A percentile compares a stretch with the other conserved stretches of the same genome.
Evolutionary conservation across 495 filamentous ascomycete species (phyloP).

Genomic region (Xylaria castorea): DNA sequence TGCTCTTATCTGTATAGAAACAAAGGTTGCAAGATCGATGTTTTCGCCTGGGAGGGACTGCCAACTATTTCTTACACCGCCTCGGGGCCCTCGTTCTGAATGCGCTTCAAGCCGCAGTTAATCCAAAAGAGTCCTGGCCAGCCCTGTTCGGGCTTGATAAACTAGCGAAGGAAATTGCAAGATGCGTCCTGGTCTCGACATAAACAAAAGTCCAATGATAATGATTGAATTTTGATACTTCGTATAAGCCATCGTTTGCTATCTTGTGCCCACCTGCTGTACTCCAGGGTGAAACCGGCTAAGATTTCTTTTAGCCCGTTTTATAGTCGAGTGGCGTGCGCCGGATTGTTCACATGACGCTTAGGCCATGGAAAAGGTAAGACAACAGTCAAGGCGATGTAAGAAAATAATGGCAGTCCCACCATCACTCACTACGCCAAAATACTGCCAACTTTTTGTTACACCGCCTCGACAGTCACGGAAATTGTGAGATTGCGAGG

Average conservation of each 20-base stretch:
- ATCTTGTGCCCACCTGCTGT: neutral
- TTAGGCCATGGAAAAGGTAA: neutral
- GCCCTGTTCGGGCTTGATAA: neutral
- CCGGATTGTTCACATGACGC: neutral
- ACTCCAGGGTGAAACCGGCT: neutral
- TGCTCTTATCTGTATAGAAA: too few species aligned
- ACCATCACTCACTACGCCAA: too few species aligned
- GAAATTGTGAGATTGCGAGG: slow-evolving; percentile 4
- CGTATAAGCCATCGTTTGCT: neutral
- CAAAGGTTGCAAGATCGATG: too few species aligned
- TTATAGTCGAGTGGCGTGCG: neutral
- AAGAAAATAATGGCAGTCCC: too few species aligned
- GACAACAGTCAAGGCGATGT: neutral
- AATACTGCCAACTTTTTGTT: too few species aligned
- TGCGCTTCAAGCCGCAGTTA: neutral
- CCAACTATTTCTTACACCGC: too few species aligned
- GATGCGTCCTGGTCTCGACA: neutral
- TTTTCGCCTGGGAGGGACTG: too few species aligned
- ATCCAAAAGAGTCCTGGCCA: neutral
- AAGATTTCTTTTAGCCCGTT: neutral
- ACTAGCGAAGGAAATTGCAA: neutral
- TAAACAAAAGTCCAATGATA: neutral
- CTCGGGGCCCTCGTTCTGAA: neutral
- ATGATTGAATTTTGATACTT: neutral
- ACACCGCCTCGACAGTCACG: neutral